Evolutionary conservation across 2,329 filamentous ascomycete genomes (phyloP), one percentile per base, ranked within the genome.

Genomic region (Venturia aucupariae): DNA sequence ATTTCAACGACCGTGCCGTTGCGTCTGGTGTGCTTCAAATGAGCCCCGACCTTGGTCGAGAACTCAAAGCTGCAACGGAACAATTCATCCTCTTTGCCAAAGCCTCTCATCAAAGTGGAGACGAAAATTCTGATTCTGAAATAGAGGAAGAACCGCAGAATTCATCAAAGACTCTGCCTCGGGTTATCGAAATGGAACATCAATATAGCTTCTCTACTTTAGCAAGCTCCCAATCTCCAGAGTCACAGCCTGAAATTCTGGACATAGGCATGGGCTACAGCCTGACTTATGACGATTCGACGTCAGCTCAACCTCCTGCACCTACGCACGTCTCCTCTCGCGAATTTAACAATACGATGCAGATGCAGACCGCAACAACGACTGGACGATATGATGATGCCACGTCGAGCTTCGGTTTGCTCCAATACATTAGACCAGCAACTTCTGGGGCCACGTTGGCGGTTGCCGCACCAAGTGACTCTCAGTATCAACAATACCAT

Each of bases 1-100:
- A 79, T 39, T 82, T 93, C 30, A 85, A 89, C 67, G 84, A 90
- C 67, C 82, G 82, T 46, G 82, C 84, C 2, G 71, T 86, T 27
- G 74, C 77, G 39, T 80, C 83, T 64, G 84, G 85, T n/a, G 71
- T 89, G 24, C 74, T 87, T 8, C 78, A 84, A 41, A 72, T 79
- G 41, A 79, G 82, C 8, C 82, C 87, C 0, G 80, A 82, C 19
- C 79, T 89, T 46, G 82, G 81, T 3, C 77, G 78, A 35, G 81
- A 85, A 61, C 77, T 91, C 15, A 81, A 81, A 60, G 74, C 77
- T 4, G 80, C 84, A 15, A 85, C 81, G 0, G 80, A 86, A 69
- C 82, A 78, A 41, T 85, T 91, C 65, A 76, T 86, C 3, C 75
- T 77, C 1, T 77, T 88, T 19, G 77, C 81, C 1, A 82, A 82